Percentiles rank a stretch among this genome's conserved stretches.
phyloP scores from a whole-genome alignment of 148 eudicot genomes.

The Rhododendron henanense region DNA sequence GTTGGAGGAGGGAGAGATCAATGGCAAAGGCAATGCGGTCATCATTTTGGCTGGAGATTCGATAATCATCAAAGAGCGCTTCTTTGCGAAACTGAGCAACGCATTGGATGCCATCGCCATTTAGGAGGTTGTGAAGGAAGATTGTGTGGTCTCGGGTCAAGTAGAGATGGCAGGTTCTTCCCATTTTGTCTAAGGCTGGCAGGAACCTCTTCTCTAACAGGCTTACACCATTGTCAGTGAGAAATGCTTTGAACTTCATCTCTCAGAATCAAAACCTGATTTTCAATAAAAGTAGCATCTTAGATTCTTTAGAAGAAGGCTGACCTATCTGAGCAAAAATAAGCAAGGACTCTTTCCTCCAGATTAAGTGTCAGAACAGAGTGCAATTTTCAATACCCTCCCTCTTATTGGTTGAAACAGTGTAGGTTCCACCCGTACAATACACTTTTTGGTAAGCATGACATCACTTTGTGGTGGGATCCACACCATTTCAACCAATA shows the following conservation, averaged over 20 bases:
- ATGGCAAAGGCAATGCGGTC: conserved; percentile 77
- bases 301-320: neutral
- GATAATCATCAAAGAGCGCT: conserved; percentile 70
- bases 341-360: neutral
- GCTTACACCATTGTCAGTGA: conserved; percentile 71
- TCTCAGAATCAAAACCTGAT: neutral
- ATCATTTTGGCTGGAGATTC: conserved; percentile 72
- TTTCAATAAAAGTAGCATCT: neutral
- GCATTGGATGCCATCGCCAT: conserved; percentile 70
- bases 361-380: neutral
- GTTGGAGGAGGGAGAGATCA: conserved; percentile 76
- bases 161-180: conserved; percentile 68
- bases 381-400: too few species aligned
- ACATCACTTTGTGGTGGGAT: too few species aligned
- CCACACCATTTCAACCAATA: too few species aligned
- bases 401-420: too few species aligned
- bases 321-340: neutral
- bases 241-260: conserved; percentile 94
- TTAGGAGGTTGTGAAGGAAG: conserved; percentile 86
- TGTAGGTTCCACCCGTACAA: too few species aligned
- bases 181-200: conserved; percentile 83
- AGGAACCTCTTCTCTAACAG: conserved; percentile 74
- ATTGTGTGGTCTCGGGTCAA: conserved; percentile 63
- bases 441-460: too few species aligned
- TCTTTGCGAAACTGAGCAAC: conserved; percentile 66